phyloP scores from a whole-genome alignment of 2,329 filamentous ascomycete species.

The Verruconis gallopava region DNA sequence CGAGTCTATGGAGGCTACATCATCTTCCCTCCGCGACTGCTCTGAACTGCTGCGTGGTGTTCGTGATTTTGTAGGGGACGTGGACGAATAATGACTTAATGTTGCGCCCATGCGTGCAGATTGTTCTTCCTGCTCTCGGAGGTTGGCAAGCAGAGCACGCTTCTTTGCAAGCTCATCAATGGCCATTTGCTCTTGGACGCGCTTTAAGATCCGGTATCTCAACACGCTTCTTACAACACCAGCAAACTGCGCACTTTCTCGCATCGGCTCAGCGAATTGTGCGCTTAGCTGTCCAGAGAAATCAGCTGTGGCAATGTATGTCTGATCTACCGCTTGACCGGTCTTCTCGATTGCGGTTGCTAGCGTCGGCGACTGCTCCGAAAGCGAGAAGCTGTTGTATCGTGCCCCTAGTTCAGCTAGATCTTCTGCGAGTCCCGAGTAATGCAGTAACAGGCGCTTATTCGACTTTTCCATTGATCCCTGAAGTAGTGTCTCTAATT shows the following conservation, averaged over 20 bases:
- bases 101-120: conserved; percentile 70
- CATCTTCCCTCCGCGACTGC: conserved; percentile 44
- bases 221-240: conserved; percentile 83
- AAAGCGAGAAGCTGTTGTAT: conserved; percentile 93
- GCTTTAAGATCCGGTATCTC: conserved; percentile 79
- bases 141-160: conserved; percentile 61
- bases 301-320: conserved; percentile 91
- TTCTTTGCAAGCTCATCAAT: conserved; percentile 88
- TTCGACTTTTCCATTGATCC: conserved; percentile 97
- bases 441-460: conserved; percentile 70
- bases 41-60: conserved; percentile 43
- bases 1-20: conserved; percentile 84
- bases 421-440: conserved; percentile 73
- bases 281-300: conserved; percentile 78
- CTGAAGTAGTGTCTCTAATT: conserved; percentile 74
- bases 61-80: conserved; percentile 15
- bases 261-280: conserved; percentile 93
- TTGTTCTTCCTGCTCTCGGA: conserved; percentile 90
- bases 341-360: conserved; percentile 87
- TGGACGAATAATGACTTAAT: conserved; percentile 17
- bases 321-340: conserved; percentile 88
- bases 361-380: conserved; percentile 77
- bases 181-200: conserved; percentile 96
- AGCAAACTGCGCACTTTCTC: conserved; percentile 93
- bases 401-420: conserved; percentile 87